Evolutionary conservation across 176 grass and related monocot species (phyloP).

Genomic region (Chrysopogon serrulatus): DNA sequence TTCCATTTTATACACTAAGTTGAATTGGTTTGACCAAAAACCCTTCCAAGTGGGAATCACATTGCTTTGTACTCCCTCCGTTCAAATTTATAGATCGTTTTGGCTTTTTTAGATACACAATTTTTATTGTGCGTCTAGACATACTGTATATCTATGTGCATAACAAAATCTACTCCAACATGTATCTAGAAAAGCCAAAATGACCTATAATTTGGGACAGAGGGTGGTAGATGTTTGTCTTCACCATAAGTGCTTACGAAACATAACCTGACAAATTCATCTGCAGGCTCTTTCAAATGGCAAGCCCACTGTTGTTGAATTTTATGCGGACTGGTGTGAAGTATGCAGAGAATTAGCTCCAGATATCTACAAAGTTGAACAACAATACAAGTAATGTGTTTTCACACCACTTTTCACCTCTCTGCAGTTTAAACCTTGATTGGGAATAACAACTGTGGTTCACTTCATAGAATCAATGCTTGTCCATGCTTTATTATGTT

Average conservation of each 20-base stretch:
- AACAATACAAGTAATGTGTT: constrained; percentile 69
- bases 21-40: not conserved
- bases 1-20: not conserved
- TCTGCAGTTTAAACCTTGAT: not conserved
- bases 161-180: too few species aligned
- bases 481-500: not conserved
- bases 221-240: constrained; percentile 1
- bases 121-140: too few species aligned
- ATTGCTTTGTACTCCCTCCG: too few species aligned
- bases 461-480: not conserved
- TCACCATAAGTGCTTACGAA: not conserved
- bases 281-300: constrained; percentile 86
- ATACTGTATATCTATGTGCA: too few species aligned
- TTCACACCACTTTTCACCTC: not conserved
- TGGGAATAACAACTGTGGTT: not conserved
- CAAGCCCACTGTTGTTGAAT: constrained; percentile 88
- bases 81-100: too few species aligned
- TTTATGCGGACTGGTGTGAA: constrained; percentile 99
- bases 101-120: too few species aligned
- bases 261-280: constrained; percentile 18
- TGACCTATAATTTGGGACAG: too few species aligned
- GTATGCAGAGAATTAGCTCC: constrained; percentile 88
- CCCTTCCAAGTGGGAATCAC: not conserved
- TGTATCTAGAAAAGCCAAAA: too few species aligned
- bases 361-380: constrained; percentile 73